Conservation (phyloP, 2,329 filamentous ascomycete genomes). For the Hypoxylon sp. region DNA sequence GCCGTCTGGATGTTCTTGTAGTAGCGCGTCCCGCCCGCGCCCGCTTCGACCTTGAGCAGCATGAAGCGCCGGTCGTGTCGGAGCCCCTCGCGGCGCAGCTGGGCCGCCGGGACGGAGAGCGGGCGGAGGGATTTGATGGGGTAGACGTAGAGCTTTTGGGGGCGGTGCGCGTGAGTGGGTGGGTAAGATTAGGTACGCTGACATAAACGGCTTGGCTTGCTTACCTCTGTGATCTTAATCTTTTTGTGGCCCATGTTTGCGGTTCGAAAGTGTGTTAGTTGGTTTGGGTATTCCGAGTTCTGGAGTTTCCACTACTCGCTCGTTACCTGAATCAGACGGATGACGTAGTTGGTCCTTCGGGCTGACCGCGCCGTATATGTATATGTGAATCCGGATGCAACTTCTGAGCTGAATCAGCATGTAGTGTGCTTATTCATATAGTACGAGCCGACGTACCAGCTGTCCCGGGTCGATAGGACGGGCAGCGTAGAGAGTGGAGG, state of each 20-base stretch:
- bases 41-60: constrained; percentile 67
- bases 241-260: constrained; percentile 17
- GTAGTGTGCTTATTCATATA: background rate
- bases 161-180: background rate
- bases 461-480: background rate
- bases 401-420: background rate
- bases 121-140: constrained; percentile 80
- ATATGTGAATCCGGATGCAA: background rate
- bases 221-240: constrained; percentile 43
- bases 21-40: too few relatives aligned
- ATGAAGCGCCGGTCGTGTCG: constrained; percentile 77
- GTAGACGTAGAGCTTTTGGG: constrained; percentile 73
- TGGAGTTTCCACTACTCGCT: background rate
- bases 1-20: constrained; percentile 66
- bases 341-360: background rate
- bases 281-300: too few relatives aligned
- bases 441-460: background rate
- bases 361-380: too few relatives aligned
- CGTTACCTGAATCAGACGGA: background rate
- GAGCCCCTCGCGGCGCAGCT: constrained; percentile 72
- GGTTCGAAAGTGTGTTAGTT: too few relatives aligned
- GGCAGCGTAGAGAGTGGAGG: background rate
- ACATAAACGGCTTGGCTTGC: constrained; percentile 13
- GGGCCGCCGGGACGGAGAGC: constrained; percentile 64
- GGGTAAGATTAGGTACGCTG: background rate